These are phyloP conservation scores for Kodamaea arcana DNA, from an alignment of 1,139 yeast genomes.

Conservation along the genomic window DNA sequence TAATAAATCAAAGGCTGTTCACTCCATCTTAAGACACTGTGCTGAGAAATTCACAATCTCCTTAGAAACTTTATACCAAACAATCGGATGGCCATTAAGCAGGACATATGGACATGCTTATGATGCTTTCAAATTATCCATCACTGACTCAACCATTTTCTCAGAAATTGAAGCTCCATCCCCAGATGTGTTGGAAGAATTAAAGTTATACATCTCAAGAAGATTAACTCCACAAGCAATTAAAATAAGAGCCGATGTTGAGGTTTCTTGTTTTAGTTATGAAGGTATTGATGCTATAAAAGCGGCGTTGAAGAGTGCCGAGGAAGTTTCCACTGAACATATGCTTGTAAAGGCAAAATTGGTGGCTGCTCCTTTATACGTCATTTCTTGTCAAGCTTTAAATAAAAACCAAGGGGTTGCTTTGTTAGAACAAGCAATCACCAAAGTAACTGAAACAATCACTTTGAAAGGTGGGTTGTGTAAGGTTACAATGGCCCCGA, in stretches of 20 bases:
- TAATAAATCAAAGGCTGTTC: conserved; percentile 95
- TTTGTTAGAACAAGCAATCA: conserved; percentile 73
- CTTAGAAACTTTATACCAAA: conserved; percentile 78
- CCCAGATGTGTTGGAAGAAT: conserved; percentile 69
- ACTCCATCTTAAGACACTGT: conserved; percentile 94
- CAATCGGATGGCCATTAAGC: conserved; percentile 97
- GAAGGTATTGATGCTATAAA: conserved; percentile 98
- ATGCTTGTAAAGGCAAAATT: conserved; percentile 87
- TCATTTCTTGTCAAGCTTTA: conserved; percentile 85
- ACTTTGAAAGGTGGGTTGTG: conserved; percentile 78
- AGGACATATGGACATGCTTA: conserved; percentile 95
- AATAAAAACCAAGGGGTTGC: conserved; percentile 89
- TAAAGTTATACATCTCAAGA: conserved; percentile 80
- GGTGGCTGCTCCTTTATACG: conserved; percentile 97
- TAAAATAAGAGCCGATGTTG: conserved; percentile 95
- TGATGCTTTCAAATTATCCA: conserved; percentile 94
- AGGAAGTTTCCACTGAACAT: conserved; percentile 74
- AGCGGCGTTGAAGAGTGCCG: conserved; percentile 83
- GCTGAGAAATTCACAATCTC: conserved; percentile 93
- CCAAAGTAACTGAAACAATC: conserved; percentile 65
- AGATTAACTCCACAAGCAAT: conserved; percentile 97
- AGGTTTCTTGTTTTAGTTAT: conserved; percentile 93
- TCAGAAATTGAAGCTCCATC: conserved; percentile 76
- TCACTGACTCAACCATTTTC: conserved; percentile 86
- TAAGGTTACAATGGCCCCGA: conserved; percentile 95